Conservation (phyloP, 352 stramenopile species). For the Pythium myriotylum region DNA sequence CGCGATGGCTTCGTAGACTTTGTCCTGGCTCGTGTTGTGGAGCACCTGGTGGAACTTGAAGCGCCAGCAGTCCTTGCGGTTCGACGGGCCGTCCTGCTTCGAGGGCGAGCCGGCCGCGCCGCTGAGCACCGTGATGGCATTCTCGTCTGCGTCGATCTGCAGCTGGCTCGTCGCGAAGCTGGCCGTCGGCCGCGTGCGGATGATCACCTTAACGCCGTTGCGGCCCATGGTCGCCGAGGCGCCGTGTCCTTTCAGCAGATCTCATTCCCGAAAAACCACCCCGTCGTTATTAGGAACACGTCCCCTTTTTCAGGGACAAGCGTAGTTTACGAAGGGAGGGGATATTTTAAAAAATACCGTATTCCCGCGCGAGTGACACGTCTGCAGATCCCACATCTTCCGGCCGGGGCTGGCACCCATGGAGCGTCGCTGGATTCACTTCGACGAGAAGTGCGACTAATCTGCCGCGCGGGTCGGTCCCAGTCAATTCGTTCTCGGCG, state of each 20-base stretch:
- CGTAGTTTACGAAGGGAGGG: too few relatives aligned
- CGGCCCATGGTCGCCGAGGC: constrained; percentile 36
- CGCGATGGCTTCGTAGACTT: constrained; percentile 90
- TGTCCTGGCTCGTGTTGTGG: constrained; percentile 90
- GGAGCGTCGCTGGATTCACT: neutral
- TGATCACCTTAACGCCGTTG: constrained; percentile 86
- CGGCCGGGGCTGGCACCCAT: too few relatives aligned
- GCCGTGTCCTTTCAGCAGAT: neutral
- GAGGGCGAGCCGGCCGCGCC: constrained; percentile 35
- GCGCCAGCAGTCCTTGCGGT: constrained; percentile 82
- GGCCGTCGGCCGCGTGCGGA: constrained; percentile 76
- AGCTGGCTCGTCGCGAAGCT: constrained; percentile 78
- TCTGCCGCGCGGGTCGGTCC: too few relatives aligned
- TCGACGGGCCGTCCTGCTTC: constrained; percentile 49
- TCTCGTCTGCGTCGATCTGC: constrained; percentile 80
- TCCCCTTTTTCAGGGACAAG: too few relatives aligned
- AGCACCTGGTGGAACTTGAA: constrained; percentile 94
- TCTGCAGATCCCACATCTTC: too few relatives aligned
- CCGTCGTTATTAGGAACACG: too few relatives aligned
- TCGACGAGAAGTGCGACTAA: too few relatives aligned
- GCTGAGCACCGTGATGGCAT: constrained; percentile 62
- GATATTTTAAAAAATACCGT: too few relatives aligned
- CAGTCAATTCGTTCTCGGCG: neutral
- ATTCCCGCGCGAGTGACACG: too few relatives aligned
- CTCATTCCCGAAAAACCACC: too few relatives aligned